Evolutionary conservation across 1,284 basidiomycete genomes (phyloP), one percentile per base, ranked within the genome.

Genomic region (Amylostereum areolatum): DNA sequence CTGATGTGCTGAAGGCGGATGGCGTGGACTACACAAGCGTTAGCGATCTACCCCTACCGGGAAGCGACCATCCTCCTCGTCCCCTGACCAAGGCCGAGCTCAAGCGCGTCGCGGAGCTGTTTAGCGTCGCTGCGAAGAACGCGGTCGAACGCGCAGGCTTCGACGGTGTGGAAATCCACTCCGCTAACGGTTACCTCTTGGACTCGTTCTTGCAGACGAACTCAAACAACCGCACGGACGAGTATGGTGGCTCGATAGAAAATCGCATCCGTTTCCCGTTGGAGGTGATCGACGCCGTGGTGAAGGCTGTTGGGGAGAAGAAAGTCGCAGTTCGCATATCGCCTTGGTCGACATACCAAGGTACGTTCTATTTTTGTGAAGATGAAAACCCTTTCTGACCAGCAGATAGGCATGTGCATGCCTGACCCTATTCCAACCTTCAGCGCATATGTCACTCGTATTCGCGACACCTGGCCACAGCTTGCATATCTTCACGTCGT

Each of bases 161-260:
- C 49, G 66, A 68, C 45, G 66, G 66, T 27, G 64, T 70, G 47
- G 67, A 71, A 59, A 58, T 72, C 24, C 68, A 70, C 51, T 58
- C 58, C 46, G 67, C 69, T 12, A 69, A 72, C 47, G 72, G 72
- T 7, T 72, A 69, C 55, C 58, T 74, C 3, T 42, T 70, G 39
- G 67, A 69, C 56, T 66, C 71, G 55, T 75, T 73, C 60, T 39
- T 71, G 42, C 65, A 70, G 34, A 60, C 65, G 44, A 56, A 59
- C 0, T 57, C 68, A 43, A 83, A 83, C 66, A 66, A 72, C 32
- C 74, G 81, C 29, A 77, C 73, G 10, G 82, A 85, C 62, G 65
- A 71, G 43, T 86, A 81, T 58, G 81, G 81, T 5, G 81, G 80
- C 2, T 69, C 69, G 2, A 51, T 79, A 25, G 76, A 80, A 62